A percentile compares a stretch with the other conserved stretches of the same genome.
Evolutionary conservation across 2,329 filamentous ascomycete species (phyloP).

Genomic region (Setomelanomma holmii): DNA sequence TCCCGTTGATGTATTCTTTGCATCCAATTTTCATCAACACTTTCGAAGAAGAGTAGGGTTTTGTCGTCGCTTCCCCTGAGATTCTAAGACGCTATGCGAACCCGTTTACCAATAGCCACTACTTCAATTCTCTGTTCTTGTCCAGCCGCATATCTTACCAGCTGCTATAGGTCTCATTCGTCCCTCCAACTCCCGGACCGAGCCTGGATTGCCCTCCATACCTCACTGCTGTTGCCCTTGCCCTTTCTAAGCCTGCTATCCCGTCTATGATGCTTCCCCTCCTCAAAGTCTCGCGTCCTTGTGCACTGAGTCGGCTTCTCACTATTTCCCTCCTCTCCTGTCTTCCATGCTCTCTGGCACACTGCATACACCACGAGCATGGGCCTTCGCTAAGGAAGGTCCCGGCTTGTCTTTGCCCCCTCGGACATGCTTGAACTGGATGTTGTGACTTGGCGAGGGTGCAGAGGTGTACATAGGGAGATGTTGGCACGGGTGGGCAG

Average conservation of each 20-base stretch:
- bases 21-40: too few species aligned
- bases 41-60: too few species aligned
- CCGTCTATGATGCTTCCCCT: neutral
- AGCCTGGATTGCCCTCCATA: neutral
- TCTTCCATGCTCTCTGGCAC: conserved; percentile 13
- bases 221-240: neutral
- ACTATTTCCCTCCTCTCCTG: conserved; percentile 13
- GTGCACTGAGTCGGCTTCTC: conserved; percentile 13
- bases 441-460: conserved; percentile 1
- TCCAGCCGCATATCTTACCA: neutral
- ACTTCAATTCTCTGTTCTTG: too few species aligned
- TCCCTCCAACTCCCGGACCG: neutral
- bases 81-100: too few species aligned
- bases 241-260: neutral
- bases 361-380: conserved; percentile 32
- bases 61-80: too few species aligned
- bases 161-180: neutral
- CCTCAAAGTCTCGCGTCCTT: neutral
- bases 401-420: conserved; percentile 16
- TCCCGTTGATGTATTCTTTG: too few species aligned
- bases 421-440: conserved; percentile 21
- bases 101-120: too few species aligned
- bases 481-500: conserved; percentile 30
- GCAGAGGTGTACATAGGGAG: conserved; percentile 29
- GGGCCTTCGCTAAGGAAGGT: conserved; percentile 2